Percentiles rank a stretch among this genome's conserved stretches.
Evolutionary conservation across 108 stramenopile genomes (phyloP).

Genomic region (Nitzschia inconspicua): DNA sequence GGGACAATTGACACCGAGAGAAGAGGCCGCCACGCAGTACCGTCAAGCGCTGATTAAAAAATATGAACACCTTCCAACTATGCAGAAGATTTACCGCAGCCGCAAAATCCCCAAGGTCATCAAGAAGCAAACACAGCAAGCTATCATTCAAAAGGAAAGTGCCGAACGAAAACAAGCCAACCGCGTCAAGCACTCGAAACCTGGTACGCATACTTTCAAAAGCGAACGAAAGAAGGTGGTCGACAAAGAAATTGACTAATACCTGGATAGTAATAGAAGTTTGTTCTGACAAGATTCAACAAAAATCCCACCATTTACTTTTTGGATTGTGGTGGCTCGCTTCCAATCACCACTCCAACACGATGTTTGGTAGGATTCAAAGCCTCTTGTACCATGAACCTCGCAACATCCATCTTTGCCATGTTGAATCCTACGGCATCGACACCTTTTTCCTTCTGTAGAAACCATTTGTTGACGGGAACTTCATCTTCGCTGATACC

Average conservation of each 20-base stretch:
- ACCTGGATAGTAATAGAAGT: too few relatives aligned
- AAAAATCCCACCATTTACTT: too few relatives aligned
- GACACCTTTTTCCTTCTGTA: slow-evolving; percentile 48
- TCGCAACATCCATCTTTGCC: slow-evolving; percentile 71
- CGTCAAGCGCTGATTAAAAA: slow-evolving; percentile 82
- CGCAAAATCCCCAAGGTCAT: slow-evolving; percentile 91
- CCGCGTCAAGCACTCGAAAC: slow-evolving; percentile 76
- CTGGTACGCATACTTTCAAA: slow-evolving; percentile 57
- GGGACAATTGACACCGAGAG: slow-evolving; percentile 81
- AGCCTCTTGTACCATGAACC: slow-evolving; percentile 69
- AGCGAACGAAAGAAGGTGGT: slow-evolving; percentile 74
- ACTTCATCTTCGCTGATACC: slow-evolving; percentile 51
- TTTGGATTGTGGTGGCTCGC: slow-evolving; percentile 1
- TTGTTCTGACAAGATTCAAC: too few relatives aligned
- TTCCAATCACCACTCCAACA: slow-evolving; percentile 52
- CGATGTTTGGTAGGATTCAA: slow-evolving; percentile 41
- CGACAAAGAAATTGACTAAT: slow-evolving; percentile 72
- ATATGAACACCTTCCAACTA: slow-evolving; percentile 91
- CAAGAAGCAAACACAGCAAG: slow-evolving; percentile 84
- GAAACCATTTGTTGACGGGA: slow-evolving; percentile 39
- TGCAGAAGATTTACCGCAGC: slow-evolving; percentile 82
- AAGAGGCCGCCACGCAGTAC: slow-evolving; percentile 85
- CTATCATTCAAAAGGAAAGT: slow-evolving; percentile 88
- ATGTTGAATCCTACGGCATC: slow-evolving; percentile 49
- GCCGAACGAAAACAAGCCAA: slow-evolving; percentile 88